Evolutionary conservation across 495 filamentous ascomycete species (phyloP).

Genomic region (Massariosphaeria phaeospora): DNA sequence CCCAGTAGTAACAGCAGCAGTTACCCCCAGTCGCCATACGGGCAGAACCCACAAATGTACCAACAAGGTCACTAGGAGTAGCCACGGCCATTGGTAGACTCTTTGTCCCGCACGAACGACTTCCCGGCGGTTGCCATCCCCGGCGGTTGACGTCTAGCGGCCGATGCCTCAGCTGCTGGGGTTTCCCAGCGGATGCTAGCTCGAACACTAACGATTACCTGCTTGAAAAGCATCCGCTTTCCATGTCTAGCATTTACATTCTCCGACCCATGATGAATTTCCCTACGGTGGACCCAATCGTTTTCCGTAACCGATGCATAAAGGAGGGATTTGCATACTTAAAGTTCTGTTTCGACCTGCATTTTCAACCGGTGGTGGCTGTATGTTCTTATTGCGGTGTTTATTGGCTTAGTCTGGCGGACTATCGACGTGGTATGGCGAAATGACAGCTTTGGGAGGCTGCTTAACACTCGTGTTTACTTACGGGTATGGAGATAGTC

Average conservation of each 20-base stretch:
- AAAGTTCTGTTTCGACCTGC: conserved; percentile 23
- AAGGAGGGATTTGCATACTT: conserved; percentile 15
- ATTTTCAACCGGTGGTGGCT: conserved; percentile 32
- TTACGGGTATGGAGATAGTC: not conserved
- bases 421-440: not conserved
- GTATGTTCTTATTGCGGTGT: conserved; percentile 28
- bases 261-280: conserved; percentile 20
- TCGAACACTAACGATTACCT: conserved; percentile 23
- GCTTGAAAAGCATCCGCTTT: conserved; percentile 11
- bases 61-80: conserved; percentile 61
- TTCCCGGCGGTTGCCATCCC: too few relatives aligned
- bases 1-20: conserved; percentile 48
- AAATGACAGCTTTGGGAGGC: conserved; percentile 2
- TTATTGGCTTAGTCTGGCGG: conserved; percentile 10
- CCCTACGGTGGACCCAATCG: conserved; percentile 17
- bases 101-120: too few relatives aligned
- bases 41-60: conserved; percentile 65
- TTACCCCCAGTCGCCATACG: conserved; percentile 75
- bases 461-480: not conserved
- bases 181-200: conserved; percentile 28
- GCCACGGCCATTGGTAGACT: too few relatives aligned
- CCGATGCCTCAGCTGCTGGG: conserved; percentile 15
- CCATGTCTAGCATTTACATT: conserved; percentile 1
- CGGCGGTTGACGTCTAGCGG: too few relatives aligned
- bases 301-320: conserved; percentile 2